Conservation (phyloP, 495 filamentous ascomycete genomes). For the Pseudoneurospora amorphoporcata region DNA sequence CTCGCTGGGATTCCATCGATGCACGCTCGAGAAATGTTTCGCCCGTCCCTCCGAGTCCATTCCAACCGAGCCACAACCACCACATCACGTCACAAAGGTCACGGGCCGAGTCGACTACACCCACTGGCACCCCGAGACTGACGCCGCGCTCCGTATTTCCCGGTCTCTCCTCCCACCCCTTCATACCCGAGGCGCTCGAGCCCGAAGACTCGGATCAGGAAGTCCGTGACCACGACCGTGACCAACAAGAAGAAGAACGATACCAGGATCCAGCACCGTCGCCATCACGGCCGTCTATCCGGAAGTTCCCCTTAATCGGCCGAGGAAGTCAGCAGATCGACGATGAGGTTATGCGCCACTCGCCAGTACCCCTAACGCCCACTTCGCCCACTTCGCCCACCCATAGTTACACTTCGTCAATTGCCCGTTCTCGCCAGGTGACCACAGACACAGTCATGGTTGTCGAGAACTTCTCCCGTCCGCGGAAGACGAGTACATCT, state of each 20-base stretch:
- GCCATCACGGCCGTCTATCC: not conserved
- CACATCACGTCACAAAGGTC: constrained; percentile 7
- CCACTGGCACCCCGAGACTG: constrained; percentile 6
- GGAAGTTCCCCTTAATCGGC: constrained; percentile 14
- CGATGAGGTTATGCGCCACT: constrained; percentile 3
- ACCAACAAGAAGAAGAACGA: not conserved
- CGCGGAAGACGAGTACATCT: constrained; percentile 31
- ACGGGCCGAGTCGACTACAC: constrained; percentile 18
- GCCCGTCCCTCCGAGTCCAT: constrained; percentile 6
- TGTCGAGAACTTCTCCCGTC: constrained; percentile 45
- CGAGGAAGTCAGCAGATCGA: constrained; percentile 18
- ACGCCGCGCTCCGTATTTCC: constrained; percentile 19
- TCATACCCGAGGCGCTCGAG: constrained; percentile 18
- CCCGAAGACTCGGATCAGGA: not conserved
- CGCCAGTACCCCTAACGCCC: constrained; percentile 7
- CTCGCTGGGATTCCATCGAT: constrained; percentile 35
- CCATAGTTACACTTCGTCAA: not conserved
- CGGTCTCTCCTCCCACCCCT: constrained; percentile 25
- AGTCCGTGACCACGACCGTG: not conserved
- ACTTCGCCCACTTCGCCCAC: constrained; percentile 6
- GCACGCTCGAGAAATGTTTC: constrained; percentile 9
- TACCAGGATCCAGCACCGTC: constrained; percentile 1
- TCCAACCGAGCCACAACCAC: constrained; percentile 5
- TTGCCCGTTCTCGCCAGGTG: constrained; percentile 1
- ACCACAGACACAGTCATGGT: constrained; percentile 11